Conservation (phyloP, 176 grass and related monocot species). For the Juncus inflexus region DNA sequence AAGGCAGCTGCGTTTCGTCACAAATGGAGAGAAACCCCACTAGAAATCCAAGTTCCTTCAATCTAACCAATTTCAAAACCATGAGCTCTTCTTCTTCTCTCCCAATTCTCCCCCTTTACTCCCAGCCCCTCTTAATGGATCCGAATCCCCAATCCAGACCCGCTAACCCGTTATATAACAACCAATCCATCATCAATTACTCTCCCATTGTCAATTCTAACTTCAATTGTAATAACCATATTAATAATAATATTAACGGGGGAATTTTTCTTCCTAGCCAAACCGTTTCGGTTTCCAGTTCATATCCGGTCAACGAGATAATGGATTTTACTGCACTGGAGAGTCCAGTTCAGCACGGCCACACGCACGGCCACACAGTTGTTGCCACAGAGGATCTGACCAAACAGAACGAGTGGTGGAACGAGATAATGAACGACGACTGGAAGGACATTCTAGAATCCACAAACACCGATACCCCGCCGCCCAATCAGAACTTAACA, state of each 20-base stretch:
- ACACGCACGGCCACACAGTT: constrained; percentile 22
- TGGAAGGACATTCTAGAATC: constrained; percentile 82
- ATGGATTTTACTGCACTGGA: constrained; percentile 41
- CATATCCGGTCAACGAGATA: constrained; percentile 41
- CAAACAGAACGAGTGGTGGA: constrained; percentile 80
- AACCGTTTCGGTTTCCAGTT: constrained; percentile 31
- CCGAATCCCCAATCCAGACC: constrained; percentile 35
- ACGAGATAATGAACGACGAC: constrained; percentile 68
- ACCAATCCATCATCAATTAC: constrained; percentile 35
- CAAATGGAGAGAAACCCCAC: constrained; percentile 27
- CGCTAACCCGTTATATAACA: constrained; percentile 27
- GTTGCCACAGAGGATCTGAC: constrained; percentile 45
- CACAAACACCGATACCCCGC: constrained; percentile 21
- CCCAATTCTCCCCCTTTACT: constrained; percentile 49
- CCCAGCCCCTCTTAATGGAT: constrained; percentile 45
- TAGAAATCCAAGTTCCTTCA: constrained; percentile 8
- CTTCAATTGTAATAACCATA: constrained; percentile 33
- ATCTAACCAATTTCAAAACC: constrained; percentile 16
- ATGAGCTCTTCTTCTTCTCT: constrained; percentile 51
- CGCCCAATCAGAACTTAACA: constrained; percentile 55
- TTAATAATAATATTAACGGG: constrained; percentile 24
- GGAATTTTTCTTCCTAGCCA: constrained; percentile 34
- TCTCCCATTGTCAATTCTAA: constrained; percentile 25
- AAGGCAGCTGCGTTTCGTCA: not conserved
- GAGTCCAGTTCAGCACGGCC: constrained; percentile 30